phyloP scores from a whole-genome alignment of 768 basidiomycete genomes.

The Dioszegia crocea region DNA sequence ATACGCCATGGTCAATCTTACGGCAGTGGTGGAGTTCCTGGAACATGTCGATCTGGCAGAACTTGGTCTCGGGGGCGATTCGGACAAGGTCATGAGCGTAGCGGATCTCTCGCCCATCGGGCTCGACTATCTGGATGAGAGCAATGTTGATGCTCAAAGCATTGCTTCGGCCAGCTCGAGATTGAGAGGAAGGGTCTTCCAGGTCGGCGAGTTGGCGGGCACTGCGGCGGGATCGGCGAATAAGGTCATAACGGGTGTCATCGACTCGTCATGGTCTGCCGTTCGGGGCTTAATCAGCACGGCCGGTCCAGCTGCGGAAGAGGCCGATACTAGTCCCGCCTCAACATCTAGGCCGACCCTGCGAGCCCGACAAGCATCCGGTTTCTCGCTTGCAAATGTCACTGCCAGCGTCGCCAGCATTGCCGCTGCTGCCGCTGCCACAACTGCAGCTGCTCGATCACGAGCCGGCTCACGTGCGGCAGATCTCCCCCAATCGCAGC shows the following conservation, averaged over 20 bases:
- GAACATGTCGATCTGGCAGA: slow-evolving; percentile 85
- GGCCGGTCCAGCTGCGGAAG: neutral
- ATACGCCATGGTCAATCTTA: slow-evolving; percentile 88
- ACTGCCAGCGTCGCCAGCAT: slow-evolving; percentile 63
- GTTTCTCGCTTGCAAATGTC: slow-evolving; percentile 77
- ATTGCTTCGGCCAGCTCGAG: slow-evolving; percentile 55
- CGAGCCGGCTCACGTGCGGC: slow-evolving; percentile 35
- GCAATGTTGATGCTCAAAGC: slow-evolving; percentile 54
- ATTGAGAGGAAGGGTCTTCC: slow-evolving; percentile 71
- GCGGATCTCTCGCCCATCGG: slow-evolving; percentile 79
- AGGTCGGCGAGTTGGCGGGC: slow-evolving; percentile 63
- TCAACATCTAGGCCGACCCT: slow-evolving; percentile 54
- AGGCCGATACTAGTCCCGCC: neutral
- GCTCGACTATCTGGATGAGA: slow-evolving; percentile 58
- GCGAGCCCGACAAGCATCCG: slow-evolving; percentile 67
- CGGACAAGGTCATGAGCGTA: slow-evolving; percentile 57
- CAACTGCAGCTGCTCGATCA: slow-evolving; percentile 35
- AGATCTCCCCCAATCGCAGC: slow-evolving; percentile 17
- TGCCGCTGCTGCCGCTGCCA: slow-evolving; percentile 53
- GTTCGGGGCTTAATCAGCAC: slow-evolving; percentile 64
- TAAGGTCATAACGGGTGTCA: slow-evolving; percentile 69
- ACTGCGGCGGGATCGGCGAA: slow-evolving; percentile 77
- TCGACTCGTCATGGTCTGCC: slow-evolving; percentile 85
- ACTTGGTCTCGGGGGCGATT: slow-evolving; percentile 53
- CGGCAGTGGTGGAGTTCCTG: slow-evolving; percentile 92